A percentile compares a stretch with the other conserved stretches of the same genome.
Evolutionary conservation across 2,329 filamentous ascomycete genomes (phyloP).

Genomic region (Chalaropsis ovoidea): DNA sequence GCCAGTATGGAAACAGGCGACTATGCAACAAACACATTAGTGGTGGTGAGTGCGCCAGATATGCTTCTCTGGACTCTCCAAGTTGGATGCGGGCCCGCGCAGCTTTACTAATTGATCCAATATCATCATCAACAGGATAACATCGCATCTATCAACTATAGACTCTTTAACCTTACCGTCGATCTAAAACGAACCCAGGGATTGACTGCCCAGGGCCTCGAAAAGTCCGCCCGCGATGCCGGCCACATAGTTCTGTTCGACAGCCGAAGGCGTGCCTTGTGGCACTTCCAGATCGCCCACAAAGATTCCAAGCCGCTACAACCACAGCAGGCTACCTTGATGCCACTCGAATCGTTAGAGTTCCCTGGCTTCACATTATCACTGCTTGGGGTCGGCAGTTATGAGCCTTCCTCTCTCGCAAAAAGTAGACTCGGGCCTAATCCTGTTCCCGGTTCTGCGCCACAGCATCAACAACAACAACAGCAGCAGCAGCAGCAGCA

Average conservation of each 20-base stretch:
- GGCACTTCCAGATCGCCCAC: constrained; percentile 43
- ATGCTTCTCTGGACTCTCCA: not conserved
- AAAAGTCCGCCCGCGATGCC: constrained; percentile 42
- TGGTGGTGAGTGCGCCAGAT: constrained; percentile 40
- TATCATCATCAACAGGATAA: constrained; percentile 39
- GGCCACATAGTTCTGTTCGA: constrained; percentile 48
- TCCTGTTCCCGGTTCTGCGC: not conserved
- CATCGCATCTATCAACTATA: constrained; percentile 45
- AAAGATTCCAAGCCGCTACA: constrained; percentile 33
- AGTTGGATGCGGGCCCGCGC: not conserved
- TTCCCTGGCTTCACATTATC: constrained; percentile 18
- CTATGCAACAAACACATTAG: constrained; percentile 52
- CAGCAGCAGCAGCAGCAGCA: constrained; percentile 3
- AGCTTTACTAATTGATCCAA: constrained; percentile 20
- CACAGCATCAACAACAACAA: constrained; percentile 7
- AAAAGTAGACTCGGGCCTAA: constrained; percentile 13
- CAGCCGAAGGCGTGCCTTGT: constrained; percentile 41
- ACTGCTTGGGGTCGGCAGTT: constrained; percentile 6
- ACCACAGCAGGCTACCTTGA: constrained; percentile 13
- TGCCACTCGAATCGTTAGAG: constrained; percentile 18
- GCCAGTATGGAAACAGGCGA: constrained; percentile 53
- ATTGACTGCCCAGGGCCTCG: constrained; percentile 41
- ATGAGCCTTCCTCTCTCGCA: constrained; percentile 21
- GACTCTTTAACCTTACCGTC: constrained; percentile 43
- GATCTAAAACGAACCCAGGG: constrained; percentile 39